A percentile compares a stretch with the other conserved stretches of the same genome.
Evolutionary conservation across 345 rosid genomes (phyloP).

Genomic region (Eucalyptus decipiens): DNA sequence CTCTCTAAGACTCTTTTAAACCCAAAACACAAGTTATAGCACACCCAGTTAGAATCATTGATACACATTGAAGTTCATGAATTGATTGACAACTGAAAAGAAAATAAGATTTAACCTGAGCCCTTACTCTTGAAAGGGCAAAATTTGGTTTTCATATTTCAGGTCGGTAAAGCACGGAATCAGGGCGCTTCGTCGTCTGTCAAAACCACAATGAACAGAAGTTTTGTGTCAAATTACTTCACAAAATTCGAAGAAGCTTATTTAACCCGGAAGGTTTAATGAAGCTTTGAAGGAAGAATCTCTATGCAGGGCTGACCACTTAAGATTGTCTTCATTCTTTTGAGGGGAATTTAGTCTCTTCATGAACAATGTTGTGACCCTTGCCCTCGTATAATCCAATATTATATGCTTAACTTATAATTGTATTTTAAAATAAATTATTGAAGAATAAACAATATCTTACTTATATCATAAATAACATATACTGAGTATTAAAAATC

Average conservation of each 20-base stretch:
- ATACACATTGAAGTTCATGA: too few species aligned
- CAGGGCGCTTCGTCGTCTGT: rapidly evolving
- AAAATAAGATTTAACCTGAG: too few species aligned
- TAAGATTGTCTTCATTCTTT: too few species aligned
- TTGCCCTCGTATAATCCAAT: background rate
- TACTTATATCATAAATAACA: background rate
- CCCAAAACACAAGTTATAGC: background rate
- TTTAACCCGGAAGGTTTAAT: too few species aligned
- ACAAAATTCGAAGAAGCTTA: background rate
- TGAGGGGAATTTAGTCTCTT: too few species aligned
- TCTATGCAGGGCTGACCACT: too few species aligned
- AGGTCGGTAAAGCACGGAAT: too few species aligned
- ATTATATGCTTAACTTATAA: too few species aligned
- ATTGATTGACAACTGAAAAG: background rate
- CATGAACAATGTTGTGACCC: too few species aligned
- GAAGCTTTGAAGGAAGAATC: too few species aligned
- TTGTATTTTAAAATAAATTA: too few species aligned
- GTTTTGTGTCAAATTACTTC: background rate
- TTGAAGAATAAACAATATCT: too few species aligned
- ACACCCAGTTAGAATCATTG: background rate
- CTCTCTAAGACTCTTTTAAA: background rate
- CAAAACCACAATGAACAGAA: background rate
- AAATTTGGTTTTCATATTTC: background rate
- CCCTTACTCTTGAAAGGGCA: rapidly evolving
- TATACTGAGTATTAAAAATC: background rate